Conservation (phyloP, 306 rosid genomes). For the Casuarina equisetifolia region DNA sequence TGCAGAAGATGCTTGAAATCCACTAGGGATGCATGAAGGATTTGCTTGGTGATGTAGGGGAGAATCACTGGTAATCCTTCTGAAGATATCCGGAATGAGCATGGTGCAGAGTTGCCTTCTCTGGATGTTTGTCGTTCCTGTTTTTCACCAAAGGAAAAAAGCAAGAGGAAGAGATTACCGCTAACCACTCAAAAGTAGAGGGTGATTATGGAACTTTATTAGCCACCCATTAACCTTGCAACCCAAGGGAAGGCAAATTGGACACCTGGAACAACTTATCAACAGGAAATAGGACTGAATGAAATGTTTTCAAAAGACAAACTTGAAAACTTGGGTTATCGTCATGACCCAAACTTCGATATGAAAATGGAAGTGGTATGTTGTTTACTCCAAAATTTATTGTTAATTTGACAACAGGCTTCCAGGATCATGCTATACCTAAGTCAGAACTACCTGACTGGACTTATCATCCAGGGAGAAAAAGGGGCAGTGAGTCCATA, state of each 20-base stretch:
- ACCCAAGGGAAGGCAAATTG: neutral
- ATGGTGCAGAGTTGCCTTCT: slow-evolving; percentile 76
- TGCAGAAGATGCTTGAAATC: slow-evolving; percentile 85
- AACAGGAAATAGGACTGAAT: neutral
- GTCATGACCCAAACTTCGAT: neutral
- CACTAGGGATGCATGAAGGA: slow-evolving; percentile 58
- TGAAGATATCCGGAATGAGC: slow-evolving; percentile 85
- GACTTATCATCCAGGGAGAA: neutral
- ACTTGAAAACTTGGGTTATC: neutral
- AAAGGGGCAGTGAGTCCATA: neutral
- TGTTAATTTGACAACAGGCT: neutral
- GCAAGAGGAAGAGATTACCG: slow-evolving; percentile 5
- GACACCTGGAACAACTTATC: neutral
- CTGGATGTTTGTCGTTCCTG: slow-evolving; percentile 95
- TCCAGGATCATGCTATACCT: neutral
- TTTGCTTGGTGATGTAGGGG: slow-evolving; percentile 79
- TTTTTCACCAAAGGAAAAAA: slow-evolving; percentile 9
- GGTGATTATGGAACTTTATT: slow-evolving; percentile 6
- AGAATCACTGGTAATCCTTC: slow-evolving; percentile 94
- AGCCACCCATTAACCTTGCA: neutral
- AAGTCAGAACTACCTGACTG: neutral
- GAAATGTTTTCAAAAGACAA: neutral
- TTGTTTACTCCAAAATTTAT: neutral
- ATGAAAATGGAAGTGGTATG: neutral
- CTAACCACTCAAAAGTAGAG: slow-evolving; percentile 16